These are phyloP conservation scores for Aureoboletus auriporus DNA, from an alignment of 768 basidiomycete species.

Conservation along the genomic window DNA sequence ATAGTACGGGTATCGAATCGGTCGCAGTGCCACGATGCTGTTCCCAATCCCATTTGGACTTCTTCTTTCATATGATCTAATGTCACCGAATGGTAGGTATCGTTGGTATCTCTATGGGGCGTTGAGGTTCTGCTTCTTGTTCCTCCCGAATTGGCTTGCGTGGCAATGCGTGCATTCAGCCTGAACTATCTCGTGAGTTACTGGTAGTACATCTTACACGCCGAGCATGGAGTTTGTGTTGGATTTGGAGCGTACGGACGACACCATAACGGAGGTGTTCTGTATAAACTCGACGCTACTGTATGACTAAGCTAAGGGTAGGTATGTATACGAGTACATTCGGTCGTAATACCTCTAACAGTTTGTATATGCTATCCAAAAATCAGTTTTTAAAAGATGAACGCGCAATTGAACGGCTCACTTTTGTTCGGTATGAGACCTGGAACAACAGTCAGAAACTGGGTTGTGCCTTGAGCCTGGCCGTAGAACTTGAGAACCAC, in stretches of 20 bases:
- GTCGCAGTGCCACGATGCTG: too few species aligned
- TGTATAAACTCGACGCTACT: too few species aligned
- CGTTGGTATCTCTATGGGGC: slow-evolving; percentile 15
- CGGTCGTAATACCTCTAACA: too few species aligned
- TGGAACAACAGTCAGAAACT: slow-evolving; percentile 10
- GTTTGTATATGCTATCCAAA: slow-evolving; percentile 12
- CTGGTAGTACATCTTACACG: slow-evolving; percentile 9
- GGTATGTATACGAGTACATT: too few species aligned
- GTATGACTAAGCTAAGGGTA: too few species aligned
- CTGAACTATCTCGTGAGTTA: background rate
- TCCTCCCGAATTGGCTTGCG: slow-evolving; percentile 17
- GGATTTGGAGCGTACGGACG: too few species aligned
- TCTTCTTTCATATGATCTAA: too few species aligned
- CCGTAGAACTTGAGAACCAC: slow-evolving; percentile 9
- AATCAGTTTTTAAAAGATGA: background rate
- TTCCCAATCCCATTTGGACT: too few species aligned
- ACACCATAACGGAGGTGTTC: too few species aligned
- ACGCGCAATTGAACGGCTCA: background rate
- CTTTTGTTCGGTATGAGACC: slow-evolving; percentile 16
- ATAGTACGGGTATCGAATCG: too few species aligned
- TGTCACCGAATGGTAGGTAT: slow-evolving; percentile 12
- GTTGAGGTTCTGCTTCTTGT: background rate
- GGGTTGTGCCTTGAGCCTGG: background rate
- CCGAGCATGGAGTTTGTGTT: slow-evolving; percentile 27
- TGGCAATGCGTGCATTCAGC: slow-evolving; percentile 15